A percentile compares a stretch with the other conserved stretches of the same genome.
Evolutionary conservation across 176 grass and related monocot species (phyloP).

Genomic region (Microstegium vimineum): DNA sequence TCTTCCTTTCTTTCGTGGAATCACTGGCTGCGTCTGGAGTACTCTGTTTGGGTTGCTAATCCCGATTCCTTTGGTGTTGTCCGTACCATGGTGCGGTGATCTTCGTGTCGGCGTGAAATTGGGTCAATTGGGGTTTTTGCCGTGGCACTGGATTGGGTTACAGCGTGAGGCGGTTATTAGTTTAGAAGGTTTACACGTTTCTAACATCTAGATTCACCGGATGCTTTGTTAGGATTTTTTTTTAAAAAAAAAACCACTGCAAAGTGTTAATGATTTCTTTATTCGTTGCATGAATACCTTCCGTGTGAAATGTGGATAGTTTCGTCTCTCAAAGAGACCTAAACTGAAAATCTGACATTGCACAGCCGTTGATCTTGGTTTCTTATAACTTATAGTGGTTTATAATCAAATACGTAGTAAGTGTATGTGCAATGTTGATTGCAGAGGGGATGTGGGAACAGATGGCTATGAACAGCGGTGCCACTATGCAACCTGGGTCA

Average conservation of each 20-base stretch:
- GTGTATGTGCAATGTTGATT: constrained; percentile 3
- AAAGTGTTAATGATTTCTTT: background rate
- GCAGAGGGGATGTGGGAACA: constrained; percentile 92
- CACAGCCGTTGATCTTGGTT: background rate
- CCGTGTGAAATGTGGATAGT: constrained; percentile 33
- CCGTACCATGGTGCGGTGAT: background rate
- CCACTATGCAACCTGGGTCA: constrained; percentile 42
- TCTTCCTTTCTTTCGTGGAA: background rate
- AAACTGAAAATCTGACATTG: background rate
- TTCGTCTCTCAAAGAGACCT: background rate
- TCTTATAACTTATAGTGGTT: background rate
- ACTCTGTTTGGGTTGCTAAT: background rate
- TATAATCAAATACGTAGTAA: background rate
- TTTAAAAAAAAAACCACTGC: too few species aligned
- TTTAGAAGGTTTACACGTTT: background rate
- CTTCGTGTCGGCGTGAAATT: background rate
- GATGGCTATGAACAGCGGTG: constrained; percentile 55
- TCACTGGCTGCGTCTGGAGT: background rate
- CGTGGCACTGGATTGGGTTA: background rate
- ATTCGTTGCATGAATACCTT: background rate
- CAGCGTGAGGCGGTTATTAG: background rate
- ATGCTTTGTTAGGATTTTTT: background rate
- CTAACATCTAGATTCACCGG: background rate
- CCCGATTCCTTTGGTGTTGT: background rate
- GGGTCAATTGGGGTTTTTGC: constrained; percentile 23